Conservation (phyloP, 495 filamentous ascomycete species). For the Aspergillus homomorphus region DNA sequence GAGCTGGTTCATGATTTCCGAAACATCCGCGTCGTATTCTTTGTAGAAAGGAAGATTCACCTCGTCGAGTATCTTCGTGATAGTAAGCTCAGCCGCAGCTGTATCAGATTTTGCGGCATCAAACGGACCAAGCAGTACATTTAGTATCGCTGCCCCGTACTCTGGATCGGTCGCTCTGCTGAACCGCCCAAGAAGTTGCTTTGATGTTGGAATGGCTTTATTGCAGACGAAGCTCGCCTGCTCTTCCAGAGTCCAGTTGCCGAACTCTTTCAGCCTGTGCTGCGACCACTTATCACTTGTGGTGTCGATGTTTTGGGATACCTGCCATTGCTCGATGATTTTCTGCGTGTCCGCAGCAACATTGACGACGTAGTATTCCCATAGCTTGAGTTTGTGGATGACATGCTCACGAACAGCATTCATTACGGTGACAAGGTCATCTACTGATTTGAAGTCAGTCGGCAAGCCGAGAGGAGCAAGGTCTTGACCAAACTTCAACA, state of each 20-base stretch:
- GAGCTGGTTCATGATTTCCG: constrained; percentile 81
- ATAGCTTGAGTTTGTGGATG: constrained; percentile 71
- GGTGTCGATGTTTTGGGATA: constrained; percentile 34
- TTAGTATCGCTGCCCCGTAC: constrained; percentile 66
- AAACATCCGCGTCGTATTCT: constrained; percentile 83
- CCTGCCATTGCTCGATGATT: constrained; percentile 65
- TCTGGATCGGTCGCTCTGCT: constrained; percentile 63
- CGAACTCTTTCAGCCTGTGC: constrained; percentile 31
- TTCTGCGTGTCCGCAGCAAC: constrained; percentile 68
- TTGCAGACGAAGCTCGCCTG: constrained; percentile 60
- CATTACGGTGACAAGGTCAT: constrained; percentile 82
- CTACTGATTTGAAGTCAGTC: constrained; percentile 62
- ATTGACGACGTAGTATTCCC: constrained; percentile 90
- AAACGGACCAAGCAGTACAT: constrained; percentile 65
- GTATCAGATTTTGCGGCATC: constrained; percentile 43
- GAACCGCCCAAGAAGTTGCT: constrained; percentile 75
- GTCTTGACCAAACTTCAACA: constrained; percentile 72
- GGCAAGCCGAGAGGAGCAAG: constrained; percentile 68
- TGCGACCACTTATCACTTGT: constrained; percentile 15
- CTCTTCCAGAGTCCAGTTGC: constrained; percentile 52
- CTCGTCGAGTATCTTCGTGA: constrained; percentile 69
- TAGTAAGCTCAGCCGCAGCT: constrained; percentile 40
- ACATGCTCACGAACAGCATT: constrained; percentile 76
- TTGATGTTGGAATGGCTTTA: constrained; percentile 63
- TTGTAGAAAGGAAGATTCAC: constrained; percentile 84